Base-by-base conservation (phyloP, 148 eudicot genomes). In the Nyssa sinensis region DNA sequence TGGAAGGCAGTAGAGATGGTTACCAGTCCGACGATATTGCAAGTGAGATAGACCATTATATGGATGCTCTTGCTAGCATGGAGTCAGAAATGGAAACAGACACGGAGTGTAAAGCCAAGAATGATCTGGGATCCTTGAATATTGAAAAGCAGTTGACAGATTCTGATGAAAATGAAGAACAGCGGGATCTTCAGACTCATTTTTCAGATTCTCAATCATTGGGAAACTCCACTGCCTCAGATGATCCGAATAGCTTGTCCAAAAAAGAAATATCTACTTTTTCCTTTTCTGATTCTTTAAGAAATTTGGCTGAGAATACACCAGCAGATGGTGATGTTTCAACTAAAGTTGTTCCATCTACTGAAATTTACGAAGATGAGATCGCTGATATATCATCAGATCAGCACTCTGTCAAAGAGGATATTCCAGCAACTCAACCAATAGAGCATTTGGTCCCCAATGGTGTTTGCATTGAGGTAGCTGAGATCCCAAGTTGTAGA, bases 21-120 rank as follows among this genome's bases (percentile, higher is more conserved):
- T 74, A 79, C 63, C 66, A 85, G 75, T 86, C 90, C 67, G 98
- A 89, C 76, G 94, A 81, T 72, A 69, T 77, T 75, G 87, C 92
- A 67, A 93, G 98, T 89, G 97, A 92, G 64, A 75, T 82, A 67
- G 96, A 95, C 53, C 85, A 82, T 84, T 95, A 87, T 44, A 79
- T 87, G 80, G 98, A 95, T 83, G 98, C 98, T 72, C 90, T 91
- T 77, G 78, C 96, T 49, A 86, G 82, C 27, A 90, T 92, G 75
- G 98, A 90, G 60, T 85, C 94, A 76, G 98, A 92, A 81, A 78
- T 81, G 65, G 98, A 92, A 66, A 89, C 90, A 44, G 98, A 94
- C 68, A 77, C 81, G 33, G 97, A 95, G 57, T 39, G 60, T 59
- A 92, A 72, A 75, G 47, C 73, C 71, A 87, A 83, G 80, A 66